Evolutionary conservation across 2,329 filamentous ascomycete species (phyloP).

Genomic region (Aspergillus texensis): DNA sequence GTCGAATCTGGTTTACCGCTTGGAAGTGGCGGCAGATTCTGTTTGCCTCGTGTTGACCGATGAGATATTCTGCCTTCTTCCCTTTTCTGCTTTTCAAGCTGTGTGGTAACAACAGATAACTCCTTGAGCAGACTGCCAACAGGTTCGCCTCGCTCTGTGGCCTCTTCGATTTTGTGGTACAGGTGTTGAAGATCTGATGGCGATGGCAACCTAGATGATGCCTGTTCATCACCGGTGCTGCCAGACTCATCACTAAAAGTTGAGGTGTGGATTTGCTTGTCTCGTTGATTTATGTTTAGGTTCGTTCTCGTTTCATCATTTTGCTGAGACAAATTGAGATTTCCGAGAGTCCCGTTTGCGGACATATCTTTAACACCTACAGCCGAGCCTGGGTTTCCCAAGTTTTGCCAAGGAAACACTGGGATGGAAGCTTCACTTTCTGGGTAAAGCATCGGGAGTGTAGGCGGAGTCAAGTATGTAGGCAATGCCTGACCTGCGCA

Average conservation of each 20-base stretch:
- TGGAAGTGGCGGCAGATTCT: neutral
- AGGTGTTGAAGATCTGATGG: slow-evolving; percentile 28
- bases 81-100: slow-evolving; percentile 12
- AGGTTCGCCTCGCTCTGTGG: slow-evolving; percentile 30
- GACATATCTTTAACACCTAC: neutral
- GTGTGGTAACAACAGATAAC: slow-evolving; percentile 26
- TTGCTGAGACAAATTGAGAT: neutral
- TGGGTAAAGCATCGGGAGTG: neutral
- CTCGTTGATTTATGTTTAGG: neutral
- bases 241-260: neutral
- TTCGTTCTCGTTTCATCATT: neutral
- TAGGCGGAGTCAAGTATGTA: neutral
- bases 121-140: slow-evolving; percentile 33
- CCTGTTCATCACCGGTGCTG: slow-evolving; percentile 5
- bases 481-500: neutral
- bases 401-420: slow-evolving; percentile 4
- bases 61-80: slow-evolving; percentile 12
- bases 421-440: neutral
- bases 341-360: neutral
- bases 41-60: slow-evolving; percentile 4
- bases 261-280: neutral
- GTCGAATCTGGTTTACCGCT: neutral
- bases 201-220: slow-evolving; percentile 11
- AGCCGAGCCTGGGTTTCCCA: neutral
- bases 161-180: slow-evolving; percentile 34